phyloP scores from a whole-genome alignment of 1,139 yeast species.

The Blastobotrys niveus region DNA sequence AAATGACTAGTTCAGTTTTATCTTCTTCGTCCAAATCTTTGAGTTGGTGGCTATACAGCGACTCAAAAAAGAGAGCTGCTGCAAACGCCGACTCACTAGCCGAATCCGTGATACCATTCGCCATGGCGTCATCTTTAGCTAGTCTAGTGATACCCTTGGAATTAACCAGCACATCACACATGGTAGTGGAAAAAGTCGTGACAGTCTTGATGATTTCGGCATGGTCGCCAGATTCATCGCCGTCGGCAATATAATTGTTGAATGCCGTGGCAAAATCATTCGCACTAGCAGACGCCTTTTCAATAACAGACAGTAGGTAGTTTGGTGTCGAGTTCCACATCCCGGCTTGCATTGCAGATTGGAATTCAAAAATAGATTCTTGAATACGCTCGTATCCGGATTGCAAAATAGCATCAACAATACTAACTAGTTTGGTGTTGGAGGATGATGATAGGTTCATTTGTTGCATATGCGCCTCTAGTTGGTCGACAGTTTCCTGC shows the following conservation, averaged over 20 bases:
- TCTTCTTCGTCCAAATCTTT: conserved; percentile 47
- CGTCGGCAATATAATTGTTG: conserved; percentile 73
- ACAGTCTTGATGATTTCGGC: conserved; percentile 61
- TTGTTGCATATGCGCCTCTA: conserved; percentile 50
- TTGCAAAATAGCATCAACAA: conserved; percentile 67
- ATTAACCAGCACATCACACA: conserved; percentile 61
- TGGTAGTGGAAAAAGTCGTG: conserved; percentile 58
- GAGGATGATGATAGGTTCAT: conserved; percentile 46
- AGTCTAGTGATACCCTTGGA: conserved; percentile 63
- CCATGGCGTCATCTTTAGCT: conserved; percentile 46
- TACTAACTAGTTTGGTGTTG: conserved; percentile 46
- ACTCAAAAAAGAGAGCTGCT: conserved; percentile 57
- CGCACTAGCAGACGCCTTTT: conserved; percentile 63
- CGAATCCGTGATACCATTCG: conserved; percentile 44
- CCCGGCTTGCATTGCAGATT: conserved; percentile 79
- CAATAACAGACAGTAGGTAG: conserved; percentile 63
- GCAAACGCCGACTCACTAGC: conserved; percentile 57
- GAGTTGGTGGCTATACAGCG: conserved; percentile 51
- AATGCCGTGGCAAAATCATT: conserved; percentile 79
- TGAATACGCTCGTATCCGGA: conserved; percentile 70
- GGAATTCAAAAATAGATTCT: conserved; percentile 65
- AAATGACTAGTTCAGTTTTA: conserved; percentile 69
- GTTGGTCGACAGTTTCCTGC: conserved; percentile 32
- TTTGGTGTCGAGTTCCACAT: conserved; percentile 74
- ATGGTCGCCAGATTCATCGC: conserved; percentile 66